Evolutionary conservation across 1,139 yeast species (phyloP), one percentile per base, ranked within the genome.

Genomic region (Zygoascus meyerae): DNA sequence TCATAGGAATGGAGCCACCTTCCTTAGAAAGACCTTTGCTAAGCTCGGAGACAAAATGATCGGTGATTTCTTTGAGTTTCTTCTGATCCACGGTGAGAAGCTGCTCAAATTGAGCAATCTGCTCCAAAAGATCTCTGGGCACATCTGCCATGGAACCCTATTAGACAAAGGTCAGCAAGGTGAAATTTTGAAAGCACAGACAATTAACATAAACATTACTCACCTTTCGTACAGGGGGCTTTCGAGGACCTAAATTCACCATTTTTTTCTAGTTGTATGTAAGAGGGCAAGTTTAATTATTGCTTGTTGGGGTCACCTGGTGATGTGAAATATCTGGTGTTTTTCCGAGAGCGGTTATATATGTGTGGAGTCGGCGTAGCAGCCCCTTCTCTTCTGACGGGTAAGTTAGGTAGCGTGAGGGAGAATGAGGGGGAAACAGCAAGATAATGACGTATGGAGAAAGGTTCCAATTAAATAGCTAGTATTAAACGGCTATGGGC

Each of bases 1-100:
- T 87, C 98, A 90, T 92, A 50, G 97, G 97, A 62, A 86, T 85
- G 66, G 83, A 83, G 49, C 94, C 92, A 42, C 94, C 94, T 45
- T 70, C 60, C 64, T 79, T 78, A 49, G 87, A 75, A 55, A 86
- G 74, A 46, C 95, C 74, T 67, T 84, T 85, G 52, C 81, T 78
- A 61, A 92, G 78, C 70, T 92, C 97, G 14, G 61, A 48, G 39
- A 78, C 75, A 61, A 82, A 82, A 62, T 83, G 95, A 44, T 75
- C 75, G 46, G 86, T 79, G 64, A 90, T 79, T 50, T 73, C 69
- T 59, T 75, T 72, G 63, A 92, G 76, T 52, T 73, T 78, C 21
- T 73, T 79, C 5, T 78, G 72, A 35, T 80, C 63, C 40, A 86
- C 81, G 1, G 83, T 75, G 69, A 90, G 81, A 46, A 77, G 66